A percentile compares a stretch with the other conserved stretches of the same genome.
Conservation (phyloP, 495 filamentous ascomycete genomes). For the Annulohypoxylon bovei region DNA sequence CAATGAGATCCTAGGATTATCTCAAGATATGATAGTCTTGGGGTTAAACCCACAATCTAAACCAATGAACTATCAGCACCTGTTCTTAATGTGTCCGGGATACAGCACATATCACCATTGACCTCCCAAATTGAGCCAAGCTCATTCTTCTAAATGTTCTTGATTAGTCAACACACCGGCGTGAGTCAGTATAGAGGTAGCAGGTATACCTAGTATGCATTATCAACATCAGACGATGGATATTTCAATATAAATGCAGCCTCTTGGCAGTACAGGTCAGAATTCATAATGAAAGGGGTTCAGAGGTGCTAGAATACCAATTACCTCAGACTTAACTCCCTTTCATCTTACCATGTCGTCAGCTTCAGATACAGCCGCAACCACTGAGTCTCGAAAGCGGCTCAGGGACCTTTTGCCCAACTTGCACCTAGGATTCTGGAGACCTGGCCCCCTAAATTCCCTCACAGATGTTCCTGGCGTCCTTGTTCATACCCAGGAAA, state of each 20-base stretch:
- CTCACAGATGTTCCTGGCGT: constrained; percentile 63
- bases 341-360: constrained; percentile 25
- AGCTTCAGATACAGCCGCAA: constrained; percentile 3
- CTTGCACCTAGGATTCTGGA: constrained; percentile 50
- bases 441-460: constrained; percentile 58
- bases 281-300: background rate
- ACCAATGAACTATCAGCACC: background rate
- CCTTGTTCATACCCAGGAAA: constrained; percentile 57
- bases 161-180: constrained; percentile 14
- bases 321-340: background rate
- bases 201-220: background rate
- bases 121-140: constrained; percentile 28
- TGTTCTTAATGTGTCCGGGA: background rate
- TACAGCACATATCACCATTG: background rate
- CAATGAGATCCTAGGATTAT: background rate
- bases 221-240: background rate
- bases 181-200: constrained; percentile 23
- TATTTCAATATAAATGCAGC: constrained; percentile 10
- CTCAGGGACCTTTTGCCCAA: constrained; percentile 56
- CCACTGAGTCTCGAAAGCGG: constrained; percentile 40
- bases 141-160: background rate
- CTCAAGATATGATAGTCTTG: background rate
- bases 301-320: background rate
- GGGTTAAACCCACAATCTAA: background rate
- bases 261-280: background rate